Evolutionary conservation across 371 early-diverging fungal species (phyloP), one percentile per base, ranked within the genome.

Genomic region (Syncephalastrum monosporum): DNA sequence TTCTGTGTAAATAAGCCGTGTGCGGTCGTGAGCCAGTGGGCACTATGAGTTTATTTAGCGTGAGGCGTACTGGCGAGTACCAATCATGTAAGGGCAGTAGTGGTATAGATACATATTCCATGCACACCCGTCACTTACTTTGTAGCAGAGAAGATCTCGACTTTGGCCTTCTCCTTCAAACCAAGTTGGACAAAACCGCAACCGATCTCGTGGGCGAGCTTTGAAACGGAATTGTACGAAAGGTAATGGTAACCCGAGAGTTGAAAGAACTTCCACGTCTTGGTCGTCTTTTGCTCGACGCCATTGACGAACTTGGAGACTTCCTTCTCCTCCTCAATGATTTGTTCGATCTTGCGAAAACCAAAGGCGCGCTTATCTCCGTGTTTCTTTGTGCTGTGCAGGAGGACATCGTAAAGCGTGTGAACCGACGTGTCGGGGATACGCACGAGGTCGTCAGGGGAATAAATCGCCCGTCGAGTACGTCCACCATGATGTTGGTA

Each of bases 241-340:
- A 83, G 62, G 79, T 88, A 92, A 57, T 74, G 47, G 71, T 83
- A 92, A 16, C 63, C 64, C 5, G 84, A 78, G 48, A 92, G 71
- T 70, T 91, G 88, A 73, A 82, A 85, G 70, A 72, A 91, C 57
- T 83, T 87, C 92, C 92, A 94, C 16, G 60, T 87, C 74, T 94
- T 94, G 54, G 57, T 85, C 63, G 91, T 89, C 64, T 74, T 85
- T 47, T 66, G 69, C 60, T 85, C 83, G 45, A 81, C 83, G 49
- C 83, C 90, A 48, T 78, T 74, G 42, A 85, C 81, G 16, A 77
- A 70, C 66, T 89, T 89, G 38, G 73, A 80, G 47, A 94, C 73
- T 50, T 88, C 81, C 76, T 92, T 92, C 47, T 85, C 82, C 65
- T 94, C 93, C 56, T 88, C 85, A 53, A 89, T 60, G 45, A 82